These are phyloP conservation scores for Epichloe coenophiala DNA, from an alignment of 2,329 filamentous ascomycete species.

Conservation along the genomic window DNA sequence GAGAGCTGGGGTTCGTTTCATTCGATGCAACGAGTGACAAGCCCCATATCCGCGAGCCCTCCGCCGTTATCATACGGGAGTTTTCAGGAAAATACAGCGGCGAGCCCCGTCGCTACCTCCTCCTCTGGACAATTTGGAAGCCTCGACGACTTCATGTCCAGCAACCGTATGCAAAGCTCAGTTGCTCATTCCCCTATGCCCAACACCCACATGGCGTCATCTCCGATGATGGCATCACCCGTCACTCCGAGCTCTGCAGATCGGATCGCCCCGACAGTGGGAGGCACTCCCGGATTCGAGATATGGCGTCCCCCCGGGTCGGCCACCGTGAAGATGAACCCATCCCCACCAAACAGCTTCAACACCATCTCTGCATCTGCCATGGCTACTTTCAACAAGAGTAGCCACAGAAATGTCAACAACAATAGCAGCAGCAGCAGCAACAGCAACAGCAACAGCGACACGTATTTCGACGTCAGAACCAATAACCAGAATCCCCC, in stretches of 20 bases:
- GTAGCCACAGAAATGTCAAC: not conserved
- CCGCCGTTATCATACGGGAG: constrained; percentile 17
- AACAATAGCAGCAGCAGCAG: not conserved
- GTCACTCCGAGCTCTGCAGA: constrained; percentile 8
- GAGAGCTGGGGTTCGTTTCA: constrained; percentile 20
- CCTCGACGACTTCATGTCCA: constrained; percentile 20
- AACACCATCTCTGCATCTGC: constrained; percentile 6
- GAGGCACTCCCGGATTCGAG: constrained; percentile 24
- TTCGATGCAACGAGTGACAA: constrained; percentile 17
- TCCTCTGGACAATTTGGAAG: constrained; percentile 18
- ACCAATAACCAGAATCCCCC: not conserved
- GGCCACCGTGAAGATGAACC: constrained; percentile 13
- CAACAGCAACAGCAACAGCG: not conserved
- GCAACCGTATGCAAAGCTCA: constrained; percentile 14
- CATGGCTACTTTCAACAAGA: not conserved
- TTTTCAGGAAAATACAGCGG: constrained; percentile 18
- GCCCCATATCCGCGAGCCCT: constrained; percentile 19
- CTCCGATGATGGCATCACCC: constrained; percentile 12
- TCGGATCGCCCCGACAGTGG: constrained; percentile 10
- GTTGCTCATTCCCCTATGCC: constrained; percentile 13
- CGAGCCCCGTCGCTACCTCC: constrained; percentile 15
- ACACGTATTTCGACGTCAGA: no score
- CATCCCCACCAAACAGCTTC: constrained; percentile 10
- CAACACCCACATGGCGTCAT: constrained; percentile 7
- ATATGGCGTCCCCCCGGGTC: constrained; percentile 24